These are phyloP conservation scores for Nemania sp. DNA, from an alignment of 2,329 filamentous ascomycete species.

Conservation along the genomic window DNA sequence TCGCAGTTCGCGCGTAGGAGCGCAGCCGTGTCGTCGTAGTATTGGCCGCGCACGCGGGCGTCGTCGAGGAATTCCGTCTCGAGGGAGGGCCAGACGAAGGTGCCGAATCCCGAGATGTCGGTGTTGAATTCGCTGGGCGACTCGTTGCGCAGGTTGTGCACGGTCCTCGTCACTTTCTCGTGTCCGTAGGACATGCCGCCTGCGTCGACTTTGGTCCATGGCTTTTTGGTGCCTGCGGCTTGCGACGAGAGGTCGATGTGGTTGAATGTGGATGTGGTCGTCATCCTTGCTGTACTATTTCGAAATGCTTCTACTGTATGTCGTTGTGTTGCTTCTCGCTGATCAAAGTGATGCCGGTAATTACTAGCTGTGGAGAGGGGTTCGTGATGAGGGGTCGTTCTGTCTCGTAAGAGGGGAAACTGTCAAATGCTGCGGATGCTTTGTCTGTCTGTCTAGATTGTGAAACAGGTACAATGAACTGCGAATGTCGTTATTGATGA, in stretches of 20 bases:
- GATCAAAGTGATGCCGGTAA: background rate
- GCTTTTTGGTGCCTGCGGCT: conserved; percentile 47
- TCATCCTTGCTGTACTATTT: conserved; percentile 45
- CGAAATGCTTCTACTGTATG: background rate
- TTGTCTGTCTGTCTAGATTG: too few relatives aligned
- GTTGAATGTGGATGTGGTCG: conserved; percentile 59
- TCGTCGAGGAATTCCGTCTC: conserved; percentile 62
- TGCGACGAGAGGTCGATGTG: conserved; percentile 62
- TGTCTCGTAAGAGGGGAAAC: too few relatives aligned
- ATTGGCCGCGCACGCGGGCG: conserved; percentile 54
- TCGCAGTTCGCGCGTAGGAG: conserved; percentile 53
- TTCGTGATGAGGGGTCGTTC: conserved; percentile 15
- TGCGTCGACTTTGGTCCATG: conserved; percentile 68
- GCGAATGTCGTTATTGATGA: background rate
- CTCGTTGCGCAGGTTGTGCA: conserved; percentile 59
- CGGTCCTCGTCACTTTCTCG: conserved; percentile 49
- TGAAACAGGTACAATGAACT: too few relatives aligned
- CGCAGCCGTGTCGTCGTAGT: conserved; percentile 65
- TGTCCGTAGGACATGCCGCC: conserved; percentile 57
- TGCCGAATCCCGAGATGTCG: conserved; percentile 61
- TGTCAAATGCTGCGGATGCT: too few relatives aligned
- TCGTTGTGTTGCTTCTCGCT: background rate
- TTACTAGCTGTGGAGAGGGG: background rate
- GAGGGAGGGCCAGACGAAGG: conserved; percentile 54
- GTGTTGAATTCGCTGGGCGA: conserved; percentile 53